Percentiles rank a stretch among this genome's conserved stretches.
Evolutionary conservation across 768 basidiomycete species (phyloP).

Genomic region (Albatrellus ellisii): DNA sequence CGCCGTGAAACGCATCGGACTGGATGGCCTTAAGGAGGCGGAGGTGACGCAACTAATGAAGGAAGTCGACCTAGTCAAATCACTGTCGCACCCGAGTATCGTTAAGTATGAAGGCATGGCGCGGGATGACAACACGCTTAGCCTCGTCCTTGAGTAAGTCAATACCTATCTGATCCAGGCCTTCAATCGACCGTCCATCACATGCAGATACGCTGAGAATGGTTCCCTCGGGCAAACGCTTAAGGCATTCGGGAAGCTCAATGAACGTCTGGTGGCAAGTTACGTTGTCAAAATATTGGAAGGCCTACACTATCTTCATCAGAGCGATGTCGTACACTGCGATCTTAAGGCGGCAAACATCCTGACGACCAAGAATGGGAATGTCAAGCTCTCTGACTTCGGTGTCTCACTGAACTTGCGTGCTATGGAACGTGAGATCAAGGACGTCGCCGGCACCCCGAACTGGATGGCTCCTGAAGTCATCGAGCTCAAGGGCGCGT

Average conservation of each 20-base stretch:
- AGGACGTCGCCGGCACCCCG: conserved; percentile 87
- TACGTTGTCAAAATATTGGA: conserved; percentile 97
- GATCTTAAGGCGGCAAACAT: conserved; percentile 99
- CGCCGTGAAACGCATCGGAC: conserved; percentile 93
- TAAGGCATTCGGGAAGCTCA: conserved; percentile 87
- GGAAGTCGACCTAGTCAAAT: conserved; percentile 88
- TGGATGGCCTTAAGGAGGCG: conserved; percentile 83
- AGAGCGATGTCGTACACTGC: conserved; percentile 86
- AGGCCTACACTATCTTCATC: conserved; percentile 87
- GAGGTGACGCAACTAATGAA: conserved; percentile 87
- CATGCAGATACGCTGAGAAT: conserved; percentile 80
- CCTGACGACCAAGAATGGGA: conserved; percentile 95
- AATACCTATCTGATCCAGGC: conserved; percentile 3
- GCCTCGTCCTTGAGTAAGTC: conserved; percentile 88
- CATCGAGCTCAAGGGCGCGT: conserved; percentile 88
- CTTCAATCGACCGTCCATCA: conserved; percentile 13
- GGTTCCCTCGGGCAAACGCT: conserved; percentile 90
- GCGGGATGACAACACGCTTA: conserved; percentile 76
- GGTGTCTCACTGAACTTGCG: conserved; percentile 94
- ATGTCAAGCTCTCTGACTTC: conserved; percentile 95
- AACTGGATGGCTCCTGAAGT: conserved; percentile 99
- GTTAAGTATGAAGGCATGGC: conserved; percentile 97
- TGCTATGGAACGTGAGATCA: conserved; percentile 75
- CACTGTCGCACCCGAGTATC: conserved; percentile 86
- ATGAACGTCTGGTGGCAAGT: conserved; percentile 81